Evolutionary conservation across 352 stramenopile genomes (phyloP), one percentile per base, ranked within the genome.

Genomic region (Phytophthora citricola): DNA sequence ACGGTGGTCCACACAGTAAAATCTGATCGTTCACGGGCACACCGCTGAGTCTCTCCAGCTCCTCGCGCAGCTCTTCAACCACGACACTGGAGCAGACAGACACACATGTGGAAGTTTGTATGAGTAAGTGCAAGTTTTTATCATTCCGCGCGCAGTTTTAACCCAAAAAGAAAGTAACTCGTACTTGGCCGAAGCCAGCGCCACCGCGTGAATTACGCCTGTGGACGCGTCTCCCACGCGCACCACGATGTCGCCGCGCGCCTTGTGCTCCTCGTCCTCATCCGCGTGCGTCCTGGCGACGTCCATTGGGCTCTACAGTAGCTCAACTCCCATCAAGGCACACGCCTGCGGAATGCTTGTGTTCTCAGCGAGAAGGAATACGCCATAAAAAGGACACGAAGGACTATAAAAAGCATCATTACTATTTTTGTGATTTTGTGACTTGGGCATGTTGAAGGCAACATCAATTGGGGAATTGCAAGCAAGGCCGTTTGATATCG

Each of bases 1-100:
- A 96, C 12, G 89, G 89, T 44, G 89, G 89, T 0, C 89, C 89
- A 41, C 83, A 78, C 4, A 96, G 66, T 40, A 96, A 47, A 69
- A 96, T 96, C 71, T 96, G 89, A 41, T 96, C 89, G 15, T 61
- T 60, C 12, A 52, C 49, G 1, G 89, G 82, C 31, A 96, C 80
- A 36, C 81, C 81, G 36, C 83, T 94, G 46, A 66, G 61, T 47
- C 74, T 47, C 15, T 73, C 73, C 26, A 96, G 63, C 45, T 87
- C 81, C 10, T 92, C 78, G 14, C 85, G 79, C 15, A 96, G 54
- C 61, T 92, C 81, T 24, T 91, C 81, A 1, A 94, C 75, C 27
- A 80, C 75, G 11, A 93, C 57, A 49, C 87, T 95, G 31, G 7
- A 10, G 48, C 5, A 38, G 8, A 6, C 36, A 62, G 27, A 45